Percentiles rank a stretch among this genome's conserved stretches.
Conservation (phyloP, 495 filamentous ascomycete species). For the Cladorrhinum samala region DNA sequence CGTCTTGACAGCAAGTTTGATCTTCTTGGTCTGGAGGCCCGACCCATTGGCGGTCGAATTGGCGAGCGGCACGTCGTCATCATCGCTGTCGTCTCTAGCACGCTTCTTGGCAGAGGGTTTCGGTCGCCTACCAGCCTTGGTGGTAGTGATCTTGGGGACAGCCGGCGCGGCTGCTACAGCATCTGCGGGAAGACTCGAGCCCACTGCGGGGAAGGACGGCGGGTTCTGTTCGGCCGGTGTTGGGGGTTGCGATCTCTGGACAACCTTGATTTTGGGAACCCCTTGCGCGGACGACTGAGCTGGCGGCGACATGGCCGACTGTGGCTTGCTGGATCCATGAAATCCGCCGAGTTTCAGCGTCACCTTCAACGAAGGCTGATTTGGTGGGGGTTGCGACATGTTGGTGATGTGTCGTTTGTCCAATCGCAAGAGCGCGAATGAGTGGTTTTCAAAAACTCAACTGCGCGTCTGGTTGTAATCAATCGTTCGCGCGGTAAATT, state of each 20-base stretch:
- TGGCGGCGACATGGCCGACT: conserved; percentile 18
- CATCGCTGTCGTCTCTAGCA: conserved; percentile 36
- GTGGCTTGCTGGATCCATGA: neutral
- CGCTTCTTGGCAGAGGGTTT: conserved; percentile 47
- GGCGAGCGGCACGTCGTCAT: conserved; percentile 33
- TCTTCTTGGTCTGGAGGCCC: conserved; percentile 31
- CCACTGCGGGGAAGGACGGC: conserved; percentile 1
- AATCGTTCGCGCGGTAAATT: no score
- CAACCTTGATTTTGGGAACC: conserved; percentile 47
- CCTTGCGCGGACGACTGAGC: conserved; percentile 35
- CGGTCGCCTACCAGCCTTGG: conserved; percentile 42
- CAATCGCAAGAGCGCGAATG: no score
- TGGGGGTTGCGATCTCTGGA: conserved; percentile 38
- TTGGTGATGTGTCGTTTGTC: no score
- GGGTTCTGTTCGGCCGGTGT: conserved; percentile 35
- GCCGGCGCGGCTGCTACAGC: conserved; percentile 8
- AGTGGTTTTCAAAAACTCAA: no score
- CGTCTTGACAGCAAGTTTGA: conserved; percentile 34
- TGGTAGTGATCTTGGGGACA: conserved; percentile 28
- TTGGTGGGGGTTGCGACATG: neutral
- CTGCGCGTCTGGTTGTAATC: no score
- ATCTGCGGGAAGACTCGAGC: neutral
- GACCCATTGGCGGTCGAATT: conserved; percentile 25
- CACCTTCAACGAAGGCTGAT: neutral
- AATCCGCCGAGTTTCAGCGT: neutral